Evolutionary conservation across 2,329 filamentous ascomycete genomes (phyloP).

Genomic region (Ascochyta clinopodiicola): DNA sequence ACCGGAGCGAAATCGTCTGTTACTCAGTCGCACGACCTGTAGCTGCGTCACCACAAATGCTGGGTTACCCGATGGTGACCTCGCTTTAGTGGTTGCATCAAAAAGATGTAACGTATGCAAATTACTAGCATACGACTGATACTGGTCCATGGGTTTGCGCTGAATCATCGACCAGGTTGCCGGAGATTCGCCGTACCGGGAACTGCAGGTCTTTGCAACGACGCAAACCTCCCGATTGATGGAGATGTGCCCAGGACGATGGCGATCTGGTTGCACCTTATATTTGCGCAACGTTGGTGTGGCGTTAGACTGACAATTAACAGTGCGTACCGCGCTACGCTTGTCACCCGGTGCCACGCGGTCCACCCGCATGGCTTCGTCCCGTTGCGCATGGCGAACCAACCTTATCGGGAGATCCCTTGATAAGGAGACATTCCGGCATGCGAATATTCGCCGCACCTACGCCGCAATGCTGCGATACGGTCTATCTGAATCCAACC

Average conservation of each 20-base stretch:
- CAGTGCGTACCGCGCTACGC: slow-evolving; percentile 9
- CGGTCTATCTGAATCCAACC: background rate
- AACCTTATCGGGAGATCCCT: background rate
- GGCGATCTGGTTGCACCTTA: background rate
- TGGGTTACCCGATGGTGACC: background rate
- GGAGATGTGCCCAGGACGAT: background rate
- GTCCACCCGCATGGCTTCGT: slow-evolving; percentile 5
- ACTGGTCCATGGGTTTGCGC: background rate
- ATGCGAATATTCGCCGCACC: background rate
- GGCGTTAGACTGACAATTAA: slow-evolving; percentile 4
- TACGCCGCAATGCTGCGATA: background rate
- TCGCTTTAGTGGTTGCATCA: background rate
- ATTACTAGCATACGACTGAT: background rate
- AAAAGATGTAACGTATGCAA: background rate
- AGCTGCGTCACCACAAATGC: background rate
- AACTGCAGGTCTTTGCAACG: background rate
- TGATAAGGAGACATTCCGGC: background rate
- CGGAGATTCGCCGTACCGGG: background rate
- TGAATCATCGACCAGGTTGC: background rate
- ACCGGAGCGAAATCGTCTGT: too few relatives aligned
- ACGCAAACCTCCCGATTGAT: background rate
- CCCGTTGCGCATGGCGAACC: slow-evolving; percentile 2
- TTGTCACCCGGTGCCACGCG: slow-evolving; percentile 7
- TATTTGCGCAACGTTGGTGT: background rate
- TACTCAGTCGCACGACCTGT: background rate